Percentiles rank a stretch among this genome's conserved stretches.
phyloP scores from a whole-genome alignment of 768 basidiomycete genomes.

The Mycena chlorophos region DNA sequence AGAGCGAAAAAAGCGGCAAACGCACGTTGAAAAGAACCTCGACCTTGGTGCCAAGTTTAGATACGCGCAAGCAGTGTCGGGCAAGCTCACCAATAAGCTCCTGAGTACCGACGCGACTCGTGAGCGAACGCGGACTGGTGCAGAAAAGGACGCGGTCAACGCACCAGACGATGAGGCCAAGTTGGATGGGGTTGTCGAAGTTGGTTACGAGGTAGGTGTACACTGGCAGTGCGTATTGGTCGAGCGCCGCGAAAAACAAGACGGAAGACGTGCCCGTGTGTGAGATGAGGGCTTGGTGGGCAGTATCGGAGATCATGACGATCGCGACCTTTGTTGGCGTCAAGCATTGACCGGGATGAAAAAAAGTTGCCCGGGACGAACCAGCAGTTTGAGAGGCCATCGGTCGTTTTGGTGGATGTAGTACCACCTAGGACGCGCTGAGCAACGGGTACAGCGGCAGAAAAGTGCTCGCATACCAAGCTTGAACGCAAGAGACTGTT shows the following conservation, averaged over 20 bases:
- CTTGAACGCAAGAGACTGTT: slow-evolving; percentile 59
- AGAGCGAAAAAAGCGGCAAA: background rate
- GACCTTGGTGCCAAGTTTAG: slow-evolving; percentile 30
- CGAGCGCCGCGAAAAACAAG: background rate
- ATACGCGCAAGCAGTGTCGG: background rate
- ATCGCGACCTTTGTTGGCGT: slow-evolving; percentile 38
- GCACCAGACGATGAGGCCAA: slow-evolving; percentile 43
- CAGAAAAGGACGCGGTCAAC: slow-evolving; percentile 18
- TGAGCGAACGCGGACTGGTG: no score
- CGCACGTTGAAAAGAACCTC: slow-evolving; percentile 52
- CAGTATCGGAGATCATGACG: slow-evolving; percentile 51
- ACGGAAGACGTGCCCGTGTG: slow-evolving; percentile 41
- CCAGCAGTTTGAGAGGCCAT: slow-evolving; percentile 49
- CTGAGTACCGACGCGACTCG: slow-evolving; percentile 21
- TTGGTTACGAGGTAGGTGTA: slow-evolving; percentile 51
- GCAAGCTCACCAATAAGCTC: slow-evolving; percentile 38
- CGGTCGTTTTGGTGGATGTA: slow-evolving; percentile 50
- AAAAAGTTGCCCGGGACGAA: slow-evolving; percentile 26
- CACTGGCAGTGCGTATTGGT: slow-evolving; percentile 32
- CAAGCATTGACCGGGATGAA: background rate
- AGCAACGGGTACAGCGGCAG: background rate
- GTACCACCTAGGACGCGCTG: slow-evolving; percentile 31
- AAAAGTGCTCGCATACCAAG: slow-evolving; percentile 36
- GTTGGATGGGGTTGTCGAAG: slow-evolving; percentile 31
- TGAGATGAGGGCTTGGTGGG: slow-evolving; percentile 54